Evolutionary conservation across 2,329 filamentous ascomycete genomes (phyloP).

Genomic region (Penicillium italicum): DNA sequence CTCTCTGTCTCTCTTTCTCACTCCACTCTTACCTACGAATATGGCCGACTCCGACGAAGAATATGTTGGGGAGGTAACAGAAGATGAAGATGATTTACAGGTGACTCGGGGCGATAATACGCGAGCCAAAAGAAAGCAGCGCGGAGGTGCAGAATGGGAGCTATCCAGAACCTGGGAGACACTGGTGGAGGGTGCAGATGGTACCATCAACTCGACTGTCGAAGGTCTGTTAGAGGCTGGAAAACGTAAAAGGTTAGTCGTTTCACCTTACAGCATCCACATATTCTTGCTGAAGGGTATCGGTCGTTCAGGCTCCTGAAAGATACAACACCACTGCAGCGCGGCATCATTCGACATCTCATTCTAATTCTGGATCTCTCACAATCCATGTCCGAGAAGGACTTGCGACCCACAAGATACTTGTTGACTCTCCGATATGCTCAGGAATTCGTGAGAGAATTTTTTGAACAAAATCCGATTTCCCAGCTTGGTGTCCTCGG

Average conservation of each 20-base stretch:
- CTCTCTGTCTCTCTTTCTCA: slow-evolving; percentile 5
- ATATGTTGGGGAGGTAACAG: slow-evolving; percentile 49
- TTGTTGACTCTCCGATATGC: slow-evolving; percentile 78
- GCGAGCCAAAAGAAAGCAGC: slow-evolving; percentile 38
- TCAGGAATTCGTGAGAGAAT: slow-evolving; percentile 84
- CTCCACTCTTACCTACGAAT: not conserved
- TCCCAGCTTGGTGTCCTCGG: slow-evolving; percentile 89
- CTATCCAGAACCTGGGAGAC: slow-evolving; percentile 59
- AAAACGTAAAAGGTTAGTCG: slow-evolving; percentile 65
- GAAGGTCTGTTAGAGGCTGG: slow-evolving; percentile 74
- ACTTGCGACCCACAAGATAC: slow-evolving; percentile 83
- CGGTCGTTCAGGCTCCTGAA: slow-evolving; percentile 64
- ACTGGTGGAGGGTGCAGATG: slow-evolving; percentile 74
- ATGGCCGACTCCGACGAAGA: slow-evolving; percentile 52
- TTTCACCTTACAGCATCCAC: not conserved
- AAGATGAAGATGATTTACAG: slow-evolving; percentile 42
- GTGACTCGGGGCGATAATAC: slow-evolving; percentile 16
- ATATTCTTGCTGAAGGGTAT: slow-evolving; percentile 16
- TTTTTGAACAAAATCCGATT: slow-evolving; percentile 98
- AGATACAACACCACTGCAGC: slow-evolving; percentile 91
- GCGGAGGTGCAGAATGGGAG: slow-evolving; percentile 44
- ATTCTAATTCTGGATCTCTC: slow-evolving; percentile 89
- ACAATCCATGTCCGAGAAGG: slow-evolving; percentile 91
- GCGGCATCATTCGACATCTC: slow-evolving; percentile 95
- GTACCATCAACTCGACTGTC: slow-evolving; percentile 67